phyloP scores from a whole-genome alignment of 2,329 filamentous ascomycete genomes.

The Phoma sp. region DNA sequence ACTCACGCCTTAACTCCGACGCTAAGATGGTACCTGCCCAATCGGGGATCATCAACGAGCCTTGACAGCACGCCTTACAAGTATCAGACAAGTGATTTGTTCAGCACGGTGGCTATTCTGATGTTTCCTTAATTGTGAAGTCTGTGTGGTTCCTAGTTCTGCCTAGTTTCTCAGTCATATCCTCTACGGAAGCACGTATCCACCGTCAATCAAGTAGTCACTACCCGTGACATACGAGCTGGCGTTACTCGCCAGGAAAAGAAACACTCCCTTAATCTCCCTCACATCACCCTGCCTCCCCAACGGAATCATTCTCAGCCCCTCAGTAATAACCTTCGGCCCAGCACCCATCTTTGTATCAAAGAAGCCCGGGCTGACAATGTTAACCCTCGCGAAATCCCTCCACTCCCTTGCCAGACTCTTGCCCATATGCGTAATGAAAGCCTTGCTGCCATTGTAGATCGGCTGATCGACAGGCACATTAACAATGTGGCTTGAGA shows the following conservation, averaged over 20 bases:
- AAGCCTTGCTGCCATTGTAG: constrained; percentile 61
- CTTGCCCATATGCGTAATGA: constrained; percentile 65
- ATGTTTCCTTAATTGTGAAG: too few species aligned
- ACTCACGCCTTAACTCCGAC: constrained; percentile 1
- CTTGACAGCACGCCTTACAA: too few species aligned
- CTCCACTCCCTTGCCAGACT: constrained; percentile 71
- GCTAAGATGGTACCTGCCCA: constrained; percentile 8
- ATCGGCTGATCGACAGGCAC: constrained; percentile 69
- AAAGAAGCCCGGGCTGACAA: constrained; percentile 69
- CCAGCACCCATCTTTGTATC: constrained; percentile 69
- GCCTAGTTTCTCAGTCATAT: neutral
- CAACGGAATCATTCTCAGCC: constrained; percentile 76
- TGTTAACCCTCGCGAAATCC: constrained; percentile 70
- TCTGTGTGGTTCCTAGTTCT: too few species aligned
- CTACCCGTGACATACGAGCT: constrained; percentile 74
- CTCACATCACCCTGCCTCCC: constrained; percentile 72
- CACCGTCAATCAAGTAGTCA: constrained; percentile 77
- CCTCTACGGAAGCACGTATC: constrained; percentile 60
- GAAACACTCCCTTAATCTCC: constrained; percentile 80
- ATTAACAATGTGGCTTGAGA: constrained; percentile 78
- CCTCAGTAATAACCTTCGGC: constrained; percentile 66
- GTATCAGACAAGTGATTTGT: too few species aligned
- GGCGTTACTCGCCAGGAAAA: constrained; percentile 83
- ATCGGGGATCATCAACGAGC: neutral
- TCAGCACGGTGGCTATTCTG: too few species aligned